phyloP scores from a whole-genome alignment of 257 asterid species.

The Galeopsis tetrahit region DNA sequence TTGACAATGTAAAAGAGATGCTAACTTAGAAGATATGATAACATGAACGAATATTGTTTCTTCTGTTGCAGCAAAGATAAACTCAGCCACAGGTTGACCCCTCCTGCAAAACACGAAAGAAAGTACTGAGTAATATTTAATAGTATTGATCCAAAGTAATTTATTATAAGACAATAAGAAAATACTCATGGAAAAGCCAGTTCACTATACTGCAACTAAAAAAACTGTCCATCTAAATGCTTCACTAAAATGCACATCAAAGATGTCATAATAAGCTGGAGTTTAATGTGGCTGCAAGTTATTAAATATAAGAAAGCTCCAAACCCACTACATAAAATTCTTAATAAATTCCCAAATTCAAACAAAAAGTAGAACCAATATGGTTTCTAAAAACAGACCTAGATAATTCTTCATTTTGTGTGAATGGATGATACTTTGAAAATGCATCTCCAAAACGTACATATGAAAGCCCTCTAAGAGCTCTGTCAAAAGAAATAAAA shows the following conservation, averaged over 20 bases:
- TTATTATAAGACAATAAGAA: constrained; percentile 18
- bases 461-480: constrained; percentile 84
- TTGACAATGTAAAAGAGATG: constrained; percentile 27
- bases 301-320: constrained; percentile 23
- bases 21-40: constrained; percentile 87
- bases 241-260: constrained; percentile 19
- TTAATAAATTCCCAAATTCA: constrained; percentile 12
- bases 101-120: constrained; percentile 62
- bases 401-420: constrained; percentile 84
- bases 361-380: constrained; percentile 28
- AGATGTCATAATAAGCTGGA: constrained; percentile 30
- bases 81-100: constrained; percentile 95
- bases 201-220: constrained; percentile 11
- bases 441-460: constrained; percentile 93
- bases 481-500: constrained; percentile 59
- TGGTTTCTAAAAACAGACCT: constrained; percentile 52
- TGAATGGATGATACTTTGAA: constrained; percentile 78
- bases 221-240: constrained; percentile 26
- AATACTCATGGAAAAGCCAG: constrained; percentile 12
- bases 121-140: constrained; percentile 1
- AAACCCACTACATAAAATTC: not conserved
- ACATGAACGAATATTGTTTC: constrained; percentile 95
- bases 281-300: not conserved
- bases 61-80: constrained; percentile 90
- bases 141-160: not conserved